Evolutionary conservation across 179 eudicot species (phyloP), one percentile per base, ranked within the genome.

Genomic region (Heliamphora pulchella): DNA sequence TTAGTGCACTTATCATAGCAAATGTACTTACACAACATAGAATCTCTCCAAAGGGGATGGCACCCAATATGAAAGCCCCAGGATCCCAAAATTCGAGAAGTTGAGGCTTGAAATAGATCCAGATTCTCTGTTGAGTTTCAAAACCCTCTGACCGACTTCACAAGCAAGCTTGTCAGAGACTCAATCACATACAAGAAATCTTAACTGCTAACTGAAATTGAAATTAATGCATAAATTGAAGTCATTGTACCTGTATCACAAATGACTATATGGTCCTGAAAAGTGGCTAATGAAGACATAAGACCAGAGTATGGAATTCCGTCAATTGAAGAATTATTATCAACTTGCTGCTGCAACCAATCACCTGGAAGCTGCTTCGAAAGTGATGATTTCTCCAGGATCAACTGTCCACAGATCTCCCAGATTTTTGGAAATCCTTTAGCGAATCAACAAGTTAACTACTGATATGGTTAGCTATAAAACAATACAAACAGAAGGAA

Each of bases 1-100:
- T 15, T 43, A 1, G 17, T n/a, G 61, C 46, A 5, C 78, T 72
- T 73, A 17, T 9, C 62, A 2, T 68, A n/a, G 54, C 17, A 51
- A 83, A 51, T 69, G 55, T 58, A 81, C 94, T 90, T 85, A 94
- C 99, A n/a, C 71, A 77, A 83, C 74, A 83, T 82, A 92, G 66
- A 83, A 89, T 86, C 85, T 87, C 87, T 96, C 99, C 82, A 89
- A 79, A 78, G 93, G 81, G 73, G 68, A 85, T 47, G 89, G 55
- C 75, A 89, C 78, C 99, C 99, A 96, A 81, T 90, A 96, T 13
- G 99, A 97, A 51, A 92, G 85, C 57, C 98, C 96, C 73, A 94
- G 94, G 67, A 76, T 73, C 50, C 97, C 92, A 64, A 92, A 89
- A 81, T 90, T 96, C 62, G 97, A 88, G 53, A 94, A 84, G 55